A percentile compares a stretch with the other conserved stretches of the same genome.
Evolutionary conservation across 2,329 filamentous ascomycete species (phyloP).

Genomic region (Diplodia intermedia): DNA sequence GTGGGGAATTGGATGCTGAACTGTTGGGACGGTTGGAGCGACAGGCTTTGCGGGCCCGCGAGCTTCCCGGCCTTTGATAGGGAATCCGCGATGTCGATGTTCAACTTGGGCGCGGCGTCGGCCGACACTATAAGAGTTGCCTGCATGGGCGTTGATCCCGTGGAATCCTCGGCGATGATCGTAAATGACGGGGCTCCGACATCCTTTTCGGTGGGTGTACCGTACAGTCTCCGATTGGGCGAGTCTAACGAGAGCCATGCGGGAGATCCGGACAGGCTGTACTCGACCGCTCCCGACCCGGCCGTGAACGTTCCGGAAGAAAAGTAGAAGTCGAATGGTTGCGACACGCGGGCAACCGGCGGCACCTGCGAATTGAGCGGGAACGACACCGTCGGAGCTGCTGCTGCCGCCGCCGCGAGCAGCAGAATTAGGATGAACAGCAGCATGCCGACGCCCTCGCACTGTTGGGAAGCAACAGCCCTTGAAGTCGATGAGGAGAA

Average conservation of each 20-base stretch:
- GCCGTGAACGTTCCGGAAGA: slow-evolving; percentile 76
- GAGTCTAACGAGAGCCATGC: slow-evolving; percentile 77
- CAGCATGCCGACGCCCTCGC: slow-evolving; percentile 34
- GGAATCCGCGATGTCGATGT: slow-evolving; percentile 64
- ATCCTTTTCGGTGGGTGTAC: slow-evolving; percentile 68
- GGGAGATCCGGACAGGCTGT: slow-evolving; percentile 70
- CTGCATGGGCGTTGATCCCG: slow-evolving; percentile 66
- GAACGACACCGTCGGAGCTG: slow-evolving; percentile 59
- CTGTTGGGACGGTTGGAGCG: slow-evolving; percentile 44
- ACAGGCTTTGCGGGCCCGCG: slow-evolving; percentile 66
- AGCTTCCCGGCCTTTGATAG: slow-evolving; percentile 63
- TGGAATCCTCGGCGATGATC: slow-evolving; percentile 72
- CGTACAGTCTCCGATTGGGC: slow-evolving; percentile 68
- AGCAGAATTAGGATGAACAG: slow-evolving; percentile 36
- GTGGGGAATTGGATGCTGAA: slow-evolving; percentile 54
- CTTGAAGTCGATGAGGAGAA: slow-evolving; percentile 29
- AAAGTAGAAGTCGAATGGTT: slow-evolving; percentile 74
- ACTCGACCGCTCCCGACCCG: slow-evolving; percentile 62
- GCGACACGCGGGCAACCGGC: slow-evolving; percentile 72
- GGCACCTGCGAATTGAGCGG: slow-evolving; percentile 87
- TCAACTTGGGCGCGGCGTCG: slow-evolving; percentile 60
- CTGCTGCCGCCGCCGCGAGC: slow-evolving; percentile 37
- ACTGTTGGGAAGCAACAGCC: background rate
- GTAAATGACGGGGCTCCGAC: slow-evolving; percentile 67
- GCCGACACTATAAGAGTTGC: slow-evolving; percentile 75